These are phyloP conservation scores for Paulownia fortunei DNA, from an alignment of 257 asterid species.

Conservation along the genomic window DNA sequence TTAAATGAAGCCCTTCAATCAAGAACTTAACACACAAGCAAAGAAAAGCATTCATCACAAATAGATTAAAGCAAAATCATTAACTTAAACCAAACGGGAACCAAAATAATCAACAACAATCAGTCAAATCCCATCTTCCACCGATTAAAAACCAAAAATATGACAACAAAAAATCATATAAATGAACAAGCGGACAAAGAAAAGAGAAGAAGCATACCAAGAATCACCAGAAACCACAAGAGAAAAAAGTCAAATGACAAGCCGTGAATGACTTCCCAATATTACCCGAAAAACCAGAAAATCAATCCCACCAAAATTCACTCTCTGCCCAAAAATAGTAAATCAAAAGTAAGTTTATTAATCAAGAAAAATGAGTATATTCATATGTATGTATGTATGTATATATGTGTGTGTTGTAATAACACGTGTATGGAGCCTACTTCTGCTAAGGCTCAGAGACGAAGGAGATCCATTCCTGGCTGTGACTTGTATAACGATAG, in stretches of 20 bases:
- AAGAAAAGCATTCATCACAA: slow-evolving; percentile 3
- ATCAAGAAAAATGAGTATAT: neutral
- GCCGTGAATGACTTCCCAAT: slow-evolving; percentile 26
- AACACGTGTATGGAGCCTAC: slow-evolving; percentile 47
- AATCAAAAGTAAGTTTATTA: neutral
- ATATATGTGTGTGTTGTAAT: neutral
- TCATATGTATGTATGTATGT: neutral
- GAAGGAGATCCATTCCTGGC: slow-evolving; percentile 35
- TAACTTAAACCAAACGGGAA: neutral
- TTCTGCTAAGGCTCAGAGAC: slow-evolving; percentile 26
- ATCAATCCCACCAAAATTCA: slow-evolving; percentile 34
- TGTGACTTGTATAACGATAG: slow-evolving; percentile 18
- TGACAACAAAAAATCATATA: neutral
- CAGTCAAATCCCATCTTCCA: slow-evolving; percentile 12
- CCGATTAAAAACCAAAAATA: neutral
- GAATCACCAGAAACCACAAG: slow-evolving; percentile 49
- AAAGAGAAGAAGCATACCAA: slow-evolving; percentile 35
- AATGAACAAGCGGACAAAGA: neutral
- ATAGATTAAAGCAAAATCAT: slow-evolving; percentile 25
- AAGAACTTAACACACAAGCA: slow-evolving; percentile 7
- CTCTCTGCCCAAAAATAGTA: slow-evolving; percentile 37
- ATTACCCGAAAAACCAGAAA: slow-evolving; percentile 30
- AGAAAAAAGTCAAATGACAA: slow-evolving; percentile 43
- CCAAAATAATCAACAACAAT: slow-evolving; percentile 15
- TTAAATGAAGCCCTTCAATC: slow-evolving; percentile 21